A percentile compares a stretch with the other conserved stretches of the same genome.
Evolutionary conservation across 345 rosid genomes (phyloP).

Genomic region (Eucalyptus regnans): DNA sequence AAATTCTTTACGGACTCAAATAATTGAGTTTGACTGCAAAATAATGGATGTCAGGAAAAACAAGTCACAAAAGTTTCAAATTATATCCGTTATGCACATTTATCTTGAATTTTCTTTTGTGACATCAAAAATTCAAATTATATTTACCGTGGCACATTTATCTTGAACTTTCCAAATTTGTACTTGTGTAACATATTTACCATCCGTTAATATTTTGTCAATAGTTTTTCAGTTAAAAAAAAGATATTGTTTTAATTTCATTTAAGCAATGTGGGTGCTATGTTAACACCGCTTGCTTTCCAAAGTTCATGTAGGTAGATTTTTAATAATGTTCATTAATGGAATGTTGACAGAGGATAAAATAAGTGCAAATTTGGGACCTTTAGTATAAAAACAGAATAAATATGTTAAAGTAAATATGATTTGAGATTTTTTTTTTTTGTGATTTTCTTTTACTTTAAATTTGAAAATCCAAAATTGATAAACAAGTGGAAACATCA

Average conservation of each 20-base stretch:
- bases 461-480: neutral
- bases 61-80: neutral
- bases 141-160: rapidly evolving
- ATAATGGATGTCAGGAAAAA: neutral
- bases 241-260: too few relatives aligned
- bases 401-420: too few relatives aligned
- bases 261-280: too few relatives aligned
- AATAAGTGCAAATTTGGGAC: neutral
- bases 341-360: too few relatives aligned
- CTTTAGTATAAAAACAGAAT: neutral
- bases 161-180: rapidly evolving
- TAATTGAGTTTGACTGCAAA: neutral
- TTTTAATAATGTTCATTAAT: too few relatives aligned
- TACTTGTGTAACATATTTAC: too few relatives aligned
- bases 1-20: neutral
- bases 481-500: neutral
- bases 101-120: too few relatives aligned
- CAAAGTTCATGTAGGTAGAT: too few relatives aligned
- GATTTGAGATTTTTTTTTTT: neutral
- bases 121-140: too few relatives aligned
- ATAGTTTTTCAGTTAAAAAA: too few relatives aligned
- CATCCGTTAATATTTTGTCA: rapidly evolving
- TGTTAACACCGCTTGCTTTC: rapidly evolving
- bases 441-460: neutral
- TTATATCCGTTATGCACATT: too few relatives aligned